phyloP scores from a whole-genome alignment of 176 grass and related monocot genomes.

The Poa annua region DNA sequence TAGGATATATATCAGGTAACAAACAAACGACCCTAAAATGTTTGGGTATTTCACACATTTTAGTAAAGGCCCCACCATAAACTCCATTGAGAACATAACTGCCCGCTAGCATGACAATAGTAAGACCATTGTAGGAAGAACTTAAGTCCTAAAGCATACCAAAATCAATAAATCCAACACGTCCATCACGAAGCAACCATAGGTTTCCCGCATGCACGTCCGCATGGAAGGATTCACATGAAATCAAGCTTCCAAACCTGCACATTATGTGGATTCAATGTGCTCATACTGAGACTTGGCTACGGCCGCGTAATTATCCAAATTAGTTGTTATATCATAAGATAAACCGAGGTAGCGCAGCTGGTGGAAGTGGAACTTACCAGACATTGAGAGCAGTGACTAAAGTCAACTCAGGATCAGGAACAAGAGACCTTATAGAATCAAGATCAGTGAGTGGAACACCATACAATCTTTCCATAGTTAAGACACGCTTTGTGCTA shows the following conservation, averaged over 20 bases:
- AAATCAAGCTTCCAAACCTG: conserved; percentile 97
- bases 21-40: neutral
- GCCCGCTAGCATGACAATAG: neutral
- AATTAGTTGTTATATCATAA: conserved; percentile 2
- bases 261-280: conserved; percentile 42
- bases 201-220: conserved; percentile 98
- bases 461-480: conserved; percentile 97
- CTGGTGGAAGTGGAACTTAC: conserved; percentile 44
- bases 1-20: neutral
- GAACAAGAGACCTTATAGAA: conserved; percentile 87
- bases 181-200: conserved; percentile 93
- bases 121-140: neutral
- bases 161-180: conserved; percentile 95
- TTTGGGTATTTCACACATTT: neutral
- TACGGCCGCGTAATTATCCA: neutral
- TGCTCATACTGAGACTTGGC: conserved; percentile 1
- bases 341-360: neutral
- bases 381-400: conserved; percentile 97
- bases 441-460: conserved; percentile 97
- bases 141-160: conserved; percentile 51
- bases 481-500: conserved; percentile 80
- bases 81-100: neutral
- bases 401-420: conserved; percentile 87
- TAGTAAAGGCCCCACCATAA: conserved; percentile 6
- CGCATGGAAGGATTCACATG: conserved; percentile 92